A percentile compares a stretch with the other conserved stretches of the same genome.
Conservation (phyloP, 139 green algal species). For the Tetraselmis striata region DNA sequence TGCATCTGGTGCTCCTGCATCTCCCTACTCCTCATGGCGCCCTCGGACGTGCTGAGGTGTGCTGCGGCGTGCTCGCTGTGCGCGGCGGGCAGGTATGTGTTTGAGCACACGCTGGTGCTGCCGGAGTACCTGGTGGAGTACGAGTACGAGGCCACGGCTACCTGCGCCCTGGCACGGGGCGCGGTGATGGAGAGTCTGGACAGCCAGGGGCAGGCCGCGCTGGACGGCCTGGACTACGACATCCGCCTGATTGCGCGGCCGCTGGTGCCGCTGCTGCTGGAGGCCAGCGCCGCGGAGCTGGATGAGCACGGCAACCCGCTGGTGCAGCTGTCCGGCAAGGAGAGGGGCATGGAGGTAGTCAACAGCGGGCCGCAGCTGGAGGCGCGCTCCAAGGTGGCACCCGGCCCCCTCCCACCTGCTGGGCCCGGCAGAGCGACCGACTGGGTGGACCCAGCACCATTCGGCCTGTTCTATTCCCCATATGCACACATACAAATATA, state of each 20-base stretch:
- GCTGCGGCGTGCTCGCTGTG: no score
- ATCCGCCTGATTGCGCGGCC: constrained; percentile 25
- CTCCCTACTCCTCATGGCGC: neutral
- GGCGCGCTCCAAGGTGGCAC: neutral
- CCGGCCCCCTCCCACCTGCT: neutral
- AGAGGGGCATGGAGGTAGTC: neutral
- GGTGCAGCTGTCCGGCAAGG: neutral
- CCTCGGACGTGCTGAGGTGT: no score
- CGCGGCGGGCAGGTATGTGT: constrained; percentile 57
- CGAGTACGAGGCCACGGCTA: constrained; percentile 24
- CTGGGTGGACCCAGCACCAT: no score
- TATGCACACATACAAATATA: no score
- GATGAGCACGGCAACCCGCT: constrained; percentile 1
- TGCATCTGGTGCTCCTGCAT: neutral
- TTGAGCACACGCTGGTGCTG: constrained; percentile 49
- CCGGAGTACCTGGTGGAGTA: constrained; percentile 73
- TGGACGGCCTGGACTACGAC: constrained; percentile 28
- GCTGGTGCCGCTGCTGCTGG: constrained; percentile 36
- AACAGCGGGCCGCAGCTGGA: neutral
- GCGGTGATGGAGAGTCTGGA: neutral
- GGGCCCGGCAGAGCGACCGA: no score
- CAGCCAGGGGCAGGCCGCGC: constrained; percentile 1
- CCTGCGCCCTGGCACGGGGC: neutral
- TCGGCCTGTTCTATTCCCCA: no score
- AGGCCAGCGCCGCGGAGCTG: neutral